Evolutionary conservation across 495 filamentous ascomycete species (phyloP).

Genomic region (Talaromyces proteolyticus): DNA sequence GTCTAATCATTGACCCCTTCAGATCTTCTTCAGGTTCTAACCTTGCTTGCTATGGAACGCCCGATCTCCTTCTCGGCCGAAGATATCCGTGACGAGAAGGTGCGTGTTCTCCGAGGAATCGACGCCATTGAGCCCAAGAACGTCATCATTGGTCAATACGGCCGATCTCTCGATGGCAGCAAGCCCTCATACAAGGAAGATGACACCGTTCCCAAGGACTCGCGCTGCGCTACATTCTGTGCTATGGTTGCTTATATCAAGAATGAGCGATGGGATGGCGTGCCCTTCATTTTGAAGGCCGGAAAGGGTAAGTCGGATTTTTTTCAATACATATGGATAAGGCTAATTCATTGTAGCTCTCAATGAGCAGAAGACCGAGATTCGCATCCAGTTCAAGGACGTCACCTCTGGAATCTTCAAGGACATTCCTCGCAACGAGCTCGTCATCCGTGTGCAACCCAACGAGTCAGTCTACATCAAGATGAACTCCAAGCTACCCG

Average conservation of each 20-base stretch:
- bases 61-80: slow-evolving; percentile 98
- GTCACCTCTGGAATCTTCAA: slow-evolving; percentile 99
- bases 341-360: slow-evolving; percentile 49
- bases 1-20: slow-evolving; percentile 20
- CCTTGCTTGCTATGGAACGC: slow-evolving; percentile 95
- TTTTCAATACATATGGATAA: not conserved
- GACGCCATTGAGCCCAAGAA: slow-evolving; percentile 98
- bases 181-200: slow-evolving; percentile 99
- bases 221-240: slow-evolving; percentile 95
- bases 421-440: slow-evolving; percentile 98
- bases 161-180: slow-evolving; percentile 89
- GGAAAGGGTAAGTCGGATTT: slow-evolving; percentile 66
- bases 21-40: slow-evolving; percentile 93
- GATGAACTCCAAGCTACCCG: slow-evolving; percentile 99
- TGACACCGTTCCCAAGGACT: slow-evolving; percentile 95
- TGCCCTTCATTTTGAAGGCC: slow-evolving; percentile 99
- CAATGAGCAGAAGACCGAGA: slow-evolving; percentile 99
- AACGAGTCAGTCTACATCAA: slow-evolving; percentile 99
- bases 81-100: slow-evolving; percentile 98
- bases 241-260: slow-evolving; percentile 97
- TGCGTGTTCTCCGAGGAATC: slow-evolving; percentile 89
- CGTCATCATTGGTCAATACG: slow-evolving; percentile 99
- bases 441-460: slow-evolving; percentile 98
- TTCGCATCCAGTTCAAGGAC: slow-evolving; percentile 98
- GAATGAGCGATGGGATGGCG: slow-evolving; percentile 99